Evolutionary conservation across 2,329 filamentous ascomycete species (phyloP), one percentile per base, ranked within the genome.

Genomic region (Grosmannia serpens): DNA sequence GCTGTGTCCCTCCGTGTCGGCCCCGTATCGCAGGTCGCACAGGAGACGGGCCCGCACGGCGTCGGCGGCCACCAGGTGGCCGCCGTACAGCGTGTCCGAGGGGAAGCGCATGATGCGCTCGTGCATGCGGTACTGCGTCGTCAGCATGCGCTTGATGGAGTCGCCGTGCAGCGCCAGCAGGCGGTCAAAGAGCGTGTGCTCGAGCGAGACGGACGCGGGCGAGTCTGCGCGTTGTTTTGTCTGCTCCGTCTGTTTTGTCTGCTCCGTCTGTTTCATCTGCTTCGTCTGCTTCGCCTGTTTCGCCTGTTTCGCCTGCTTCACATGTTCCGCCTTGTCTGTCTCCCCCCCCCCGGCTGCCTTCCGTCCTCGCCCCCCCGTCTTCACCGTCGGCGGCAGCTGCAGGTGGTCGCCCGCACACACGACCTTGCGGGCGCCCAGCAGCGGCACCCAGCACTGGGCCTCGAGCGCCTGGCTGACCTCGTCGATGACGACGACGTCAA

Each of bases 51-150:
- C 74, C 69, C 86, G 88, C 62, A 97, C 94, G 0, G 78, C 76
- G 5, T 92, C 88, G 1, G 88, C 91, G 0, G 94, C 92, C 3
- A 91, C 75, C 1, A 99, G 81, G 66, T 86, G 86, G 2, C 82
- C 83, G 61, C 89, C 89, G 73, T 99, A 99, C 13, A 97, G 78
- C 68, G 92, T 86, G 62, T 88, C 81, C 0, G 92, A 96, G 0
- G 94, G 92, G 67, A 96, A 99, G 8, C 84, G 81, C 91, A 97
- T 97, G 66, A 99, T 97, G 57, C 79, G 84, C 67, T 95, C 87
- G 69, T 99, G 91, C 94, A 99, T 99, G 44, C 94, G 90, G 71
- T 99, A 99, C 73, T 99, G 94, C 5, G 88, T 95, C 4, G 90
- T 97, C 27, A 99, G 82, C 89, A 97, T 96, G 56, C 88, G 80